Evolutionary conservation across 2,329 filamentous ascomycete genomes (phyloP), one percentile per base, ranked within the genome.

Genomic region (Cryphonectria carpinicola): DNA sequence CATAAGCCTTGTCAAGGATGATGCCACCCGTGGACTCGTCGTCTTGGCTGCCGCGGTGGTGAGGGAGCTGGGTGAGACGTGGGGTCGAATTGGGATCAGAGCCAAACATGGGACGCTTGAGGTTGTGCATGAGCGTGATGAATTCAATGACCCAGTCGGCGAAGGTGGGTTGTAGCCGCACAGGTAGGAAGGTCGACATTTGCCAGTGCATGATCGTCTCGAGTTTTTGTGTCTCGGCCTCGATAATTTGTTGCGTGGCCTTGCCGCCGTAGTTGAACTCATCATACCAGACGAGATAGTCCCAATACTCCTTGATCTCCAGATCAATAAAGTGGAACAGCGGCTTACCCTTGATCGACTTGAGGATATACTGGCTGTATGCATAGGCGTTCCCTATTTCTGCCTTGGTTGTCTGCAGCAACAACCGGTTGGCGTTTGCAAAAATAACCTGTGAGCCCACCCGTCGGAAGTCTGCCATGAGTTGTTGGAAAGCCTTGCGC

Each of bases 171-270:
- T 98, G 95, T 65, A 99, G 85, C 5, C 92, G 90, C 0, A 84
- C 79, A 0, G 97, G 96, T 0, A 99, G 82, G 79, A 98, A 98
- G 1, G 93, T 95, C 62, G 90, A 92, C 78, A 99, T 92, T 80
- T 99, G 96, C 97, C 97, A 99, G 81, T 97, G 93, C 95, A 99
- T 98, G 76, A 99, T 90, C 14, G 93, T 96, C 76, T 98, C 92
- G 19, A 98, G 87, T 3, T 89, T 87, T 78, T 98, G 94, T 61
- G 92, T 89, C 5, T 88, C 84, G 6, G 82, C 81, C 76, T 95
- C 93, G 10, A 92, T 86, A 4, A 98, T 93, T 76, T 96, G 89
- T 65, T 91, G 89, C 75, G 94, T 97, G 4, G 93, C 96, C 77
- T 97, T 97, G 72, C 96, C 96, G 69, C 96, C 97, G 77, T 98